A percentile compares a stretch with the other conserved stretches of the same genome.
Conservation (phyloP, 176 grass and related monocot species). For the Pharus latifolius region DNA sequence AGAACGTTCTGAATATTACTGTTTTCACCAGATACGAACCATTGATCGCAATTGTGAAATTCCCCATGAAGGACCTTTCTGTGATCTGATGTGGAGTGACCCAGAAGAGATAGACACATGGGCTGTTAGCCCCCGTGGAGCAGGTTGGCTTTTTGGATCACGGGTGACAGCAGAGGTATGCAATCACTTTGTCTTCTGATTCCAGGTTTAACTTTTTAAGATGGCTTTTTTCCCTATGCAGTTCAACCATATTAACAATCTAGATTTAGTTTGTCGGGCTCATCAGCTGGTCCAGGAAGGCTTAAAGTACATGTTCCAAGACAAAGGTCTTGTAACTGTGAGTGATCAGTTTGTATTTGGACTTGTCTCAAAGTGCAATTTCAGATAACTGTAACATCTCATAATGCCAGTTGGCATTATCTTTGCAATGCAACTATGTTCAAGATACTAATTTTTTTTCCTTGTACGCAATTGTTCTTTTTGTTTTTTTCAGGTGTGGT, state of each 20-base stretch:
- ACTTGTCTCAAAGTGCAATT: background rate
- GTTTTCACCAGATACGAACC: slow-evolving; percentile 12
- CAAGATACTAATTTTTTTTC: slow-evolving; percentile 4
- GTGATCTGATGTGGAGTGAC: slow-evolving; percentile 86
- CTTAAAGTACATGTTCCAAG: slow-evolving; percentile 74
- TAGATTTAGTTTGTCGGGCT: slow-evolving; percentile 71
- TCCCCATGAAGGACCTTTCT: slow-evolving; percentile 69
- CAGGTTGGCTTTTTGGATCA: slow-evolving; percentile 79
- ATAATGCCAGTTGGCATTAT: background rate
- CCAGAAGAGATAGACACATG: slow-evolving; percentile 80
- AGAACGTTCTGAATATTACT: background rate
- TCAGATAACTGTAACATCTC: background rate
- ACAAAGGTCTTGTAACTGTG: slow-evolving; percentile 98
- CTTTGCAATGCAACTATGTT: background rate
- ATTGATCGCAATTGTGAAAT: slow-evolving; percentile 80
- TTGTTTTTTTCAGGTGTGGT: slow-evolving; percentile 39
- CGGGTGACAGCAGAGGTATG: slow-evolving; percentile 62
- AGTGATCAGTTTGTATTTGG: slow-evolving; percentile 23
- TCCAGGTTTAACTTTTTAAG: background rate
- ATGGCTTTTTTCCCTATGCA: slow-evolving; percentile 13
- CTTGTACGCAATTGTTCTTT: slow-evolving; percentile 21
- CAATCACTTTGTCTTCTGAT: background rate
- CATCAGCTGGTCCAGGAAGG: slow-evolving; percentile 86
- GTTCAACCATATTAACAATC: slow-evolving; percentile 33
- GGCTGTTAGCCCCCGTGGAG: slow-evolving; percentile 72